Percentiles rank a stretch among this genome's conserved stretches.
Evolutionary conservation across 345 rosid genomes (phyloP).

Genomic region (Psidium guajava): DNA sequence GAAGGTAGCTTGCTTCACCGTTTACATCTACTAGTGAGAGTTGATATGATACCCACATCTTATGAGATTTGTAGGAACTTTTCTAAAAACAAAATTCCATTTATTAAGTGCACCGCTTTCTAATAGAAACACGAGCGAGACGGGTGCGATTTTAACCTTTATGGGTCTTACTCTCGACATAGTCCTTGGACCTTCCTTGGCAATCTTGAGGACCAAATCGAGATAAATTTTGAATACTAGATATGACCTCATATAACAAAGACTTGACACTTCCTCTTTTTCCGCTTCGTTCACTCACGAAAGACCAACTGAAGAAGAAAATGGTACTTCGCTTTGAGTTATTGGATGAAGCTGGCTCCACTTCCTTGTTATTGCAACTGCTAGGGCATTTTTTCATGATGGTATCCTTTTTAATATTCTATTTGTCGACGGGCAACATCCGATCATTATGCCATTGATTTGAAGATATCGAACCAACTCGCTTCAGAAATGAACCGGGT

Average conservation of each 20-base stretch:
- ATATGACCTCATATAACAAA: too few relatives aligned
- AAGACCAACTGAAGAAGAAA: too few relatives aligned
- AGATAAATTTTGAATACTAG: too few relatives aligned
- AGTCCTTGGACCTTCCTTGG: not conserved
- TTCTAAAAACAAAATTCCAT: not conserved
- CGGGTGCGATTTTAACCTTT: not conserved
- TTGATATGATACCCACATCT: not conserved
- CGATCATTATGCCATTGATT: conserved; percentile 80
- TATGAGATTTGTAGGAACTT: not conserved
- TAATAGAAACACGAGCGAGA: not conserved
- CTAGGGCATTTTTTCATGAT: not conserved
- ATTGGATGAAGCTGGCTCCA: not conserved
- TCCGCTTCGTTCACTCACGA: too few relatives aligned
- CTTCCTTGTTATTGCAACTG: not conserved
- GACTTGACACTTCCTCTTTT: too few relatives aligned
- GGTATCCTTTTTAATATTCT: not conserved
- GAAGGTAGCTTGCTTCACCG: not conserved
- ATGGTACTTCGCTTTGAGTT: too few relatives aligned
- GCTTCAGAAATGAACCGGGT: conserved; percentile 99
- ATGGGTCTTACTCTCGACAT: not conserved
- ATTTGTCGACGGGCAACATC: conserved; percentile 49
- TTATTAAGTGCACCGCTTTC: not conserved
- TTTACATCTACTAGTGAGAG: not conserved
- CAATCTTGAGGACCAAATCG: too few relatives aligned
- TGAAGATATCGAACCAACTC: conserved; percentile 91